Conservation (phyloP, 345 rosid species). For the Citrus unshiu region DNA sequence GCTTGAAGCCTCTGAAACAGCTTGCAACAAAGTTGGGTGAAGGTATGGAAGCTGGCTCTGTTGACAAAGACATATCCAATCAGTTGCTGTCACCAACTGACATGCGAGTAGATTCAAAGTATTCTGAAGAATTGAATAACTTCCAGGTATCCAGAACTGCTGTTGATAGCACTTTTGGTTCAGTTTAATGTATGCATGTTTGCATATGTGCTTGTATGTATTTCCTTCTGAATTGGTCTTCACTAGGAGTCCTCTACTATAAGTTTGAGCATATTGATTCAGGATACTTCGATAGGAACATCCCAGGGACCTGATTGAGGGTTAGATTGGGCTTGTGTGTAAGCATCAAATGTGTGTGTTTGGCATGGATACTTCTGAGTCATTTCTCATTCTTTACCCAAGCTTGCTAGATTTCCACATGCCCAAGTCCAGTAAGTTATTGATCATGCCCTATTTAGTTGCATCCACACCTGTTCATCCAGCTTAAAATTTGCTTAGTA, state of each 20-base stretch:
- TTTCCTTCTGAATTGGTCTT: neutral
- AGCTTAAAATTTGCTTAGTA: neutral
- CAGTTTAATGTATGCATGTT: neutral
- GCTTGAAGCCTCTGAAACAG: constrained; percentile 78
- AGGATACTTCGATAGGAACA: neutral
- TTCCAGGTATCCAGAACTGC: constrained; percentile 56
- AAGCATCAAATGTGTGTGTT: neutral
- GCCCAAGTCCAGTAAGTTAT: neutral
- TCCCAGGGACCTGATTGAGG: neutral
- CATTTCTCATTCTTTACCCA: neutral
- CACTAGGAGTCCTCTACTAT: neutral
- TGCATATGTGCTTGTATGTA: neutral
- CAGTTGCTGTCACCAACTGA: constrained; percentile 45
- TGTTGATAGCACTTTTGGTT: neutral
- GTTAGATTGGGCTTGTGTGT: neutral
- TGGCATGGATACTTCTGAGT: neutral
- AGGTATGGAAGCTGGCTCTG: constrained; percentile 49
- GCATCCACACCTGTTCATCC: neutral
- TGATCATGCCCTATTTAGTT: neutral
- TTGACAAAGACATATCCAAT: constrained; percentile 43
- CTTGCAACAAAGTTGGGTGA: constrained; percentile 61
- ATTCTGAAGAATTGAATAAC: constrained; percentile 49
- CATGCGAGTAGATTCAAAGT: constrained; percentile 41
- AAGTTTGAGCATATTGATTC: neutral
- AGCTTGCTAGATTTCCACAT: neutral